Percentiles rank a stretch among this genome's conserved stretches.
These are phyloP conservation scores for Setaria viridis DNA, from an alignment of 202 grass and related monocot genomes.

Conservation along the genomic window DNA sequence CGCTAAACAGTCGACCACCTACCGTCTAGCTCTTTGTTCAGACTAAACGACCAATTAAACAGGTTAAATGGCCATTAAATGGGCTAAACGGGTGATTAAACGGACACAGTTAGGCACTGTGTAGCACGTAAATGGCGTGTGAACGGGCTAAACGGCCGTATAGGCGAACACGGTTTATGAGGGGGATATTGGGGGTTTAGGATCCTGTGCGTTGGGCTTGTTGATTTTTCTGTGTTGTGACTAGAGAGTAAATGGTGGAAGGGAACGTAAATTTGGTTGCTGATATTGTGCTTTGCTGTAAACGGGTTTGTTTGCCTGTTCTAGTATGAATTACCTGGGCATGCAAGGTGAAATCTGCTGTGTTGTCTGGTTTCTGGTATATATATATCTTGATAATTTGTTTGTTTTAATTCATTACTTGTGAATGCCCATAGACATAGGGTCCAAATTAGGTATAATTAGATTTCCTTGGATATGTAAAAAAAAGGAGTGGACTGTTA, in stretches of 20 bases:
- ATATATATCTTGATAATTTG: not conserved
- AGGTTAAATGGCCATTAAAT: no score
- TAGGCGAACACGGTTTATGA: no score
- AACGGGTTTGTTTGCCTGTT: not conserved
- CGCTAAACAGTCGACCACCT: no score
- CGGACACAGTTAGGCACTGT: no score
- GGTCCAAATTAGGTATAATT: not conserved
- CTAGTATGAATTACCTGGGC: not conserved
- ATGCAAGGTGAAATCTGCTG: not conserved
- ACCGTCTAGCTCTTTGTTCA: no score
- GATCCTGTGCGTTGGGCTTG: not conserved
- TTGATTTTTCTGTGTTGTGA: not conserved
- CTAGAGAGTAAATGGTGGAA: slow-evolving; percentile 24
- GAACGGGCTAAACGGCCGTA: no score
- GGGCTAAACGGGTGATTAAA: no score
- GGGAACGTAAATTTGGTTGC: not conserved
- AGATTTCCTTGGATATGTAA: not conserved
- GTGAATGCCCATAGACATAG: not conserved
- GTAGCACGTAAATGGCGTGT: no score
- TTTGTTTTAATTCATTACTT: not conserved
- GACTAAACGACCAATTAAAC: no score
- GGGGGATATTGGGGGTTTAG: not conserved
- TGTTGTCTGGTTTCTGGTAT: slow-evolving; percentile 18
- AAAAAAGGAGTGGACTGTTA: not conserved
- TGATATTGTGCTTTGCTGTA: slow-evolving; percentile 18